Percentiles rank a stretch among this genome's conserved stretches.
phyloP scores from a whole-genome alignment of 768 basidiomycete genomes.

The Chalciporus sphaerocephalus region DNA sequence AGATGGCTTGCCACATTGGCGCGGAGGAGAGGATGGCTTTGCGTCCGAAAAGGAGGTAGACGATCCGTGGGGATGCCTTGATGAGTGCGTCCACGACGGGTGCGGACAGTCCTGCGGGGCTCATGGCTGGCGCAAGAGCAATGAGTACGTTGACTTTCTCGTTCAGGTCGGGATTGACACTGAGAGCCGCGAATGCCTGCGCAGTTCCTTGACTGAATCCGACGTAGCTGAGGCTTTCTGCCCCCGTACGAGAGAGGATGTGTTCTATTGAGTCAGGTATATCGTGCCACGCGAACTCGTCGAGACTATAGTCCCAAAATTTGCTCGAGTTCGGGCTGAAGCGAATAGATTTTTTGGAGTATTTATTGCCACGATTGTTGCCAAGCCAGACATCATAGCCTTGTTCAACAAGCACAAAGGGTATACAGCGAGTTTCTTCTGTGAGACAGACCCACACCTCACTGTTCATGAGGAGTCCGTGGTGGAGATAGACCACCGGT shows the following conservation, averaged over 20 bases:
- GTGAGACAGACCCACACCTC: constrained; percentile 85
- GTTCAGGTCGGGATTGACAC: constrained; percentile 74
- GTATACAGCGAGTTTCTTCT: constrained; percentile 57
- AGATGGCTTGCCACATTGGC: constrained; percentile 76
- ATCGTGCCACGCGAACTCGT: constrained; percentile 86
- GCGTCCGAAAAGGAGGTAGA: constrained; percentile 83
- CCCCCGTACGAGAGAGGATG: constrained; percentile 66
- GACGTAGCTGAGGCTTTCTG: constrained; percentile 65
- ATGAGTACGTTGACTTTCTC: constrained; percentile 77
- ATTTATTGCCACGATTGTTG: constrained; percentile 83
- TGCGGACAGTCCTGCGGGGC: constrained; percentile 68
- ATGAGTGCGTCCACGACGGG: constrained; percentile 80
- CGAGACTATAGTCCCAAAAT: constrained; percentile 80
- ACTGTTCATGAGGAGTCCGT: constrained; percentile 84
- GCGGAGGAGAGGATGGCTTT: constrained; percentile 79
- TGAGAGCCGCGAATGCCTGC: constrained; percentile 83
- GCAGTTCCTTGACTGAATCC: constrained; percentile 81
- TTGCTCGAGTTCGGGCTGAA: constrained; percentile 60
- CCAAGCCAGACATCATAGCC: constrained; percentile 88
- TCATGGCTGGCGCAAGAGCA: constrained; percentile 81
- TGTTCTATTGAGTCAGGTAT: constrained; percentile 81
- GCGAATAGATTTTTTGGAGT: constrained; percentile 78
- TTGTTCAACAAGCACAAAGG: constrained; percentile 74
- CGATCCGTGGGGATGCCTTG: constrained; percentile 77
- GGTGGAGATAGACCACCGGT: constrained; percentile 82